phyloP scores from a whole-genome alignment of 371 early-diverging fungal genomes.

The Mortierella sp. region DNA sequence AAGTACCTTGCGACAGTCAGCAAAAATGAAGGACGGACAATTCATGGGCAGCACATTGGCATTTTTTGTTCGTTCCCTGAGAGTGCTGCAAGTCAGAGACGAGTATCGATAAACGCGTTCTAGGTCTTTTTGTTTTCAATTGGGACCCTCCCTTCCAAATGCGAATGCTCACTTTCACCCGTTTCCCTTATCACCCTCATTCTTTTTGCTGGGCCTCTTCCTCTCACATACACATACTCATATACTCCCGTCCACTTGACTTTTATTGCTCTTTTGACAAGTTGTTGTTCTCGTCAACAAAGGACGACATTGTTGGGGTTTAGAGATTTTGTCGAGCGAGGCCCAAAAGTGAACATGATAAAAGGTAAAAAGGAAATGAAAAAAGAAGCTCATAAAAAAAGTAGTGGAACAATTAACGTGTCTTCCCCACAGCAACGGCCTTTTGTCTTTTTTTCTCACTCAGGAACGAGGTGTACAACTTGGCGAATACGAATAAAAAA shows the following conservation, averaged over 20 bases:
- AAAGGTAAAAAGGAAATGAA: neutral
- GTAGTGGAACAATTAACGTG: slow-evolving; percentile 2
- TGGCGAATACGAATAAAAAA: no score
- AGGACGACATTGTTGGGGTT: neutral
- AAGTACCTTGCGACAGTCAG: slow-evolving; percentile 12
- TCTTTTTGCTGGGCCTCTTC: slow-evolving; percentile 3
- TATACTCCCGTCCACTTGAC: neutral
- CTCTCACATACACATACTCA: neutral
- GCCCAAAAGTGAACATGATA: slow-evolving; percentile 14
- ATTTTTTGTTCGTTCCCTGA: neutral
- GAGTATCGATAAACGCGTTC: neutral
- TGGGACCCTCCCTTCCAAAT: neutral
- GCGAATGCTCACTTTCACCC: neutral
- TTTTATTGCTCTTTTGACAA: slow-evolving; percentile 1
- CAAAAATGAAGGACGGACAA: neutral
- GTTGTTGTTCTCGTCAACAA: neutral
- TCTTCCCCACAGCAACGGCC: neutral
- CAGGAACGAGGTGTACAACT: neutral
- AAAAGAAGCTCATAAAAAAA: slow-evolving; percentile 12
- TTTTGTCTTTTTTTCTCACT: neutral
- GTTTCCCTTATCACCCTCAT: neutral
- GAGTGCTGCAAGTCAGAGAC: neutral
- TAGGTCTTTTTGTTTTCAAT: neutral
- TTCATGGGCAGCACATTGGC: neutral
- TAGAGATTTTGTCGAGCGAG: neutral